These are phyloP conservation scores for Quercus parvula DNA, from an alignment of 306 rosid genomes.

Conservation along the genomic window DNA sequence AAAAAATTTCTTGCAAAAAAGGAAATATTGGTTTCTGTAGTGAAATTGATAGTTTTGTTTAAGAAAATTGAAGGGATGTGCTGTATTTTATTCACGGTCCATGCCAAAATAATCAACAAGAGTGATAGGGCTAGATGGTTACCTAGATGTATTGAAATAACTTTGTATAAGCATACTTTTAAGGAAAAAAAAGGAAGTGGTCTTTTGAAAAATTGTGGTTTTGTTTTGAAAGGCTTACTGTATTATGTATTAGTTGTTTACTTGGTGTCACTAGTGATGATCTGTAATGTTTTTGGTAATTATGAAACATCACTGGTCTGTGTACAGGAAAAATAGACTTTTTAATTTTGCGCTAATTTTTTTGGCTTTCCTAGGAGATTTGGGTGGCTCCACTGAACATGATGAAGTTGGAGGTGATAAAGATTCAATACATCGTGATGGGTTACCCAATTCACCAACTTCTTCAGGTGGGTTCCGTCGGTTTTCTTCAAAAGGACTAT, in stretches of 20 bases:
- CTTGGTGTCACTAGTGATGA: neutral
- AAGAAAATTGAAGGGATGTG: neutral
- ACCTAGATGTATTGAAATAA: neutral
- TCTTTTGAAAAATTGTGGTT: neutral
- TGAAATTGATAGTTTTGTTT: neutral
- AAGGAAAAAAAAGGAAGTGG: neutral
- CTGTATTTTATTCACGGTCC: neutral
- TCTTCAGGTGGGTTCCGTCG: slow-evolving; percentile 99
- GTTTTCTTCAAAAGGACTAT: slow-evolving; percentile 98
- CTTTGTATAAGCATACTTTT: neutral
- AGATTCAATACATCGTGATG: slow-evolving; percentile 54
- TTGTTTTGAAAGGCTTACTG: neutral
- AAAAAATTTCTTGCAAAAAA: neutral
- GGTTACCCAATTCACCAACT: slow-evolving; percentile 92
- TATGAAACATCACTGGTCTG: neutral
- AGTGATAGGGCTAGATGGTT: neutral
- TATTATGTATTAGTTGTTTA: neutral
- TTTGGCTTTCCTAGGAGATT: slow-evolving; percentile 56
- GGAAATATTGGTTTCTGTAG: neutral
- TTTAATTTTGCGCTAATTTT: neutral
- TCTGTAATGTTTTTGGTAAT: neutral
- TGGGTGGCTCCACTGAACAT: slow-evolving; percentile 86
- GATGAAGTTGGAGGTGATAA: slow-evolving; percentile 76
- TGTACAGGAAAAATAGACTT: neutral
- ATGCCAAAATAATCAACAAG: neutral